phyloP scores from a whole-genome alignment of 2,329 filamentous ascomycete species.

The Penicillium hordei region DNA sequence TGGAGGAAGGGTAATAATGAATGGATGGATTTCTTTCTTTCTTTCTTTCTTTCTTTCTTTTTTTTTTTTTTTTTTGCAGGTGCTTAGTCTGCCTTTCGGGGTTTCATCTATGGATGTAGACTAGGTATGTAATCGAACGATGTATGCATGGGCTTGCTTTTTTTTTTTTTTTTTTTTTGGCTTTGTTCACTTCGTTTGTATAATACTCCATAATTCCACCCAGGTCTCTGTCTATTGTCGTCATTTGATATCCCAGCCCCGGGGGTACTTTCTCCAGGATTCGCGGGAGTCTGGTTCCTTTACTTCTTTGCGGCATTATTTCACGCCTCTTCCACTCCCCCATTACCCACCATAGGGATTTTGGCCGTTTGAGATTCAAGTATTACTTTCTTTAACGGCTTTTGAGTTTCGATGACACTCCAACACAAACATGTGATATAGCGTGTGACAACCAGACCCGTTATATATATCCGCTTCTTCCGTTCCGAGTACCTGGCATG shows the following conservation, averaged over 20 bases:
- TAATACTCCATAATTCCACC: no score
- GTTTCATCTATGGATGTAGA: conserved; percentile 6
- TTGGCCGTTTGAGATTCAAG: not conserved
- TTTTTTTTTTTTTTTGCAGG: not conserved
- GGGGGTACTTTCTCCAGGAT: not conserved
- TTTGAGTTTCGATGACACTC: not conserved
- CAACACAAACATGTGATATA: not conserved
- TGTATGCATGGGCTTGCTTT: conserved; percentile 4
- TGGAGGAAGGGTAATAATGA: conserved; percentile 9
- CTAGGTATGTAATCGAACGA: not conserved
- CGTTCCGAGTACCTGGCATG: not conserved
- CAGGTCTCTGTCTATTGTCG: not conserved
- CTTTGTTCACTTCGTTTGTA: not conserved
- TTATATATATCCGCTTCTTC: not conserved
- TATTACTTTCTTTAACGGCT: not conserved
- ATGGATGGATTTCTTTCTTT: not conserved
- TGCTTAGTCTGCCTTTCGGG: not conserved
- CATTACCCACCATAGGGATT: no score
- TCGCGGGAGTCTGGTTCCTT: not conserved
- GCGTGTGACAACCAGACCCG: not conserved
- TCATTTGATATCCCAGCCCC: not conserved
- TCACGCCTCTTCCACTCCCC: not conserved
- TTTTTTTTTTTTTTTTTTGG: not conserved
- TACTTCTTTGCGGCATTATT: not conserved
- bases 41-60: not conserved